Conservation (phyloP, 352 stramenopile species). For the Pythium sukuiense region DNA sequence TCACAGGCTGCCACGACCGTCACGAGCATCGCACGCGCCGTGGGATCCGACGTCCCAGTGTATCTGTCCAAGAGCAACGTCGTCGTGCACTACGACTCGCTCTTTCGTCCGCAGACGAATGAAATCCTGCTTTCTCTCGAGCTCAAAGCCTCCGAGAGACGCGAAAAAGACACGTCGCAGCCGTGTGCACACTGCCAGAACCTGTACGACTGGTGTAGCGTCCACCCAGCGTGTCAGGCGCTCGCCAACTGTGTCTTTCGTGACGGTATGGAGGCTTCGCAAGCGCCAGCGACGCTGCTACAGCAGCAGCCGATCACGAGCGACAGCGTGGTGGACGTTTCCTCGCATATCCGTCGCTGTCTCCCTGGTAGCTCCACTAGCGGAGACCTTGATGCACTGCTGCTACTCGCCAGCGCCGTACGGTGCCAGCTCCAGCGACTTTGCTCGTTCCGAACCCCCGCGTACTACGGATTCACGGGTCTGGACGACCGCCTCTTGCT, state of each 20-base stretch:
- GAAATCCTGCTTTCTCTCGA: slow-evolving; percentile 48
- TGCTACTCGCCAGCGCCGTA: slow-evolving; percentile 49
- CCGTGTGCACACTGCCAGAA: slow-evolving; percentile 55
- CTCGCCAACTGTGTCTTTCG: slow-evolving; percentile 40
- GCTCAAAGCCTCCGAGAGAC: slow-evolving; percentile 35
- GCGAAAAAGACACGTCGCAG: slow-evolving; percentile 42
- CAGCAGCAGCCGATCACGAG: slow-evolving; percentile 14
- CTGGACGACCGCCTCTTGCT: slow-evolving; percentile 40
- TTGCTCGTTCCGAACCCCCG: slow-evolving; percentile 34
- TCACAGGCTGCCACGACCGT: slow-evolving; percentile 47
- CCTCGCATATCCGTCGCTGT: slow-evolving; percentile 35
- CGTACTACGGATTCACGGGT: slow-evolving; percentile 25
- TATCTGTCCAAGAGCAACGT: slow-evolving; percentile 44
- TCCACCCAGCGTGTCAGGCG: slow-evolving; percentile 38
- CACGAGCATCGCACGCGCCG: slow-evolving; percentile 52
- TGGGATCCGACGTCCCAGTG: slow-evolving; percentile 11
- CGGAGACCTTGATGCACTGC: slow-evolving; percentile 33
- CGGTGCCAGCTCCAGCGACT: slow-evolving; percentile 53
- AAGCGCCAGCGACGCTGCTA: slow-evolving; percentile 26
- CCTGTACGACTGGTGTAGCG: slow-evolving; percentile 47
- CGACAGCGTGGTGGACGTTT: slow-evolving; percentile 34
- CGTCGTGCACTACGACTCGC: slow-evolving; percentile 45
- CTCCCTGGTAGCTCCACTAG: slow-evolving; percentile 19
- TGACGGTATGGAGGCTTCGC: slow-evolving; percentile 29
- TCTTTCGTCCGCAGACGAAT: slow-evolving; percentile 26